Conservation (phyloP, 2,329 filamentous ascomycete species). For the Xylaria sp. region DNA sequence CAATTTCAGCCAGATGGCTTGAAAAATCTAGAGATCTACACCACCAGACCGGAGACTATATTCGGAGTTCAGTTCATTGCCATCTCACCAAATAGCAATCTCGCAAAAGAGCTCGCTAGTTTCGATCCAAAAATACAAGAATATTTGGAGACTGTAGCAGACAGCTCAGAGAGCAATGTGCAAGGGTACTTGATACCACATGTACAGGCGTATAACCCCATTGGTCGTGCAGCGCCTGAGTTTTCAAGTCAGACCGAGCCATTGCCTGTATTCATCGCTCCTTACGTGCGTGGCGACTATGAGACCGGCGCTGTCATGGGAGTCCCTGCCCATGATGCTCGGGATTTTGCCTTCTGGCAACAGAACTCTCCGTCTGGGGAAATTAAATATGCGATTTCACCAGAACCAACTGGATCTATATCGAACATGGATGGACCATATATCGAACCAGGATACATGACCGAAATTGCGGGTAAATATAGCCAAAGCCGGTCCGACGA, state of each 20-base stretch:
- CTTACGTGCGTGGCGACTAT: constrained; percentile 87
- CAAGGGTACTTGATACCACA: constrained; percentile 74
- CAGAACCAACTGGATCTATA: constrained; percentile 60
- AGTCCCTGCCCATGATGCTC: constrained; percentile 83
- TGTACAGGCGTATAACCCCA: constrained; percentile 71
- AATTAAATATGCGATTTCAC: constrained; percentile 70
- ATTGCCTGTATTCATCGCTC: constrained; percentile 81
- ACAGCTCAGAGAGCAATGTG: constrained; percentile 65
- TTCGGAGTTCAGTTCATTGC: constrained; percentile 88
- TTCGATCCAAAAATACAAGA: constrained; percentile 69
- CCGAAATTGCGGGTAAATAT: constrained; percentile 71
- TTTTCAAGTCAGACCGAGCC: constrained; percentile 63
- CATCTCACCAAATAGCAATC: constrained; percentile 76
- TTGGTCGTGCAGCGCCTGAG: constrained; percentile 64
- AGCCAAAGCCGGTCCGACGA: constrained; percentile 70
- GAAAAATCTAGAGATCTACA: constrained; percentile 73
- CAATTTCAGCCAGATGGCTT: constrained; percentile 42
- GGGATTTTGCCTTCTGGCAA: constrained; percentile 84
- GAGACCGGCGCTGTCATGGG: constrained; percentile 92
- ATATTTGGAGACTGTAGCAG: constrained; percentile 73
- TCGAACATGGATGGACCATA: constrained; percentile 64
- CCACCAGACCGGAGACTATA: constrained; percentile 86
- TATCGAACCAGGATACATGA: constrained; percentile 73
- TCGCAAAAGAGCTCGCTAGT: constrained; percentile 70
- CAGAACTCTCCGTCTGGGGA: constrained; percentile 70